These are phyloP conservation scores for Yarrowia sp. DNA, from an alignment of 805 yeast species.

Conservation along the genomic window DNA sequence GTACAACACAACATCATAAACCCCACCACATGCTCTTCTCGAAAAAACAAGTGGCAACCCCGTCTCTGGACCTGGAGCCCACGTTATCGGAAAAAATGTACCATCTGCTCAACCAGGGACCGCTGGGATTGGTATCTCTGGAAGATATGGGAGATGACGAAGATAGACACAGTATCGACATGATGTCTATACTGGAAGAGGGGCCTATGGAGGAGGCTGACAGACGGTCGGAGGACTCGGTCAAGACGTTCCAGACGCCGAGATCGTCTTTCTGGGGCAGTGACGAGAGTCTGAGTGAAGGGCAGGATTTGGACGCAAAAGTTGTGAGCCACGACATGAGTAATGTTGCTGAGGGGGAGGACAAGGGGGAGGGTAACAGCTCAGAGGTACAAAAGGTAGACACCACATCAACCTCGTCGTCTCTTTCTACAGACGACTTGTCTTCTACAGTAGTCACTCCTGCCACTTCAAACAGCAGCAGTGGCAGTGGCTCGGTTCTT, in stretches of 20 bases:
- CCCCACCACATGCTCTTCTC: neutral
- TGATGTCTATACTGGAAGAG: conserved; percentile 24
- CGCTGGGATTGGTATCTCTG: conserved; percentile 10
- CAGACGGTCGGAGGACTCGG: neutral
- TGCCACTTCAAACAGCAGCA: conserved; percentile 7
- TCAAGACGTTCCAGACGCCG: conserved; percentile 1
- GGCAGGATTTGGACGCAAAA: too few relatives aligned
- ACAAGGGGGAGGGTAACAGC: too few relatives aligned
- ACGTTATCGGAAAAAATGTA: conserved; percentile 28
- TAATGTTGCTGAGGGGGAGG: too few relatives aligned
- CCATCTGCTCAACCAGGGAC: conserved; percentile 22
- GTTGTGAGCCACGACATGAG: too few relatives aligned
- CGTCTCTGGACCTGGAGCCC: conserved; percentile 10
- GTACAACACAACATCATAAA: too few relatives aligned
- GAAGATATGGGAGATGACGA: conserved; percentile 2
- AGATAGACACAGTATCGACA: neutral
- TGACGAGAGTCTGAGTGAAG: neutral
- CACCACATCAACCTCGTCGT: too few relatives aligned
- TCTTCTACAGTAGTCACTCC: neutral
- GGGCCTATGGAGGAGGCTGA: neutral
- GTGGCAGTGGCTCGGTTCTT: neutral
- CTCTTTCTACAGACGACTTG: neutral
- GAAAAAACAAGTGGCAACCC: neutral
- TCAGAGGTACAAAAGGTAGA: too few relatives aligned
- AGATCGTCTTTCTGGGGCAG: conserved; percentile 16